Conservation (phyloP, 331 rosid genomes). For the Rosa hybrid region DNA sequence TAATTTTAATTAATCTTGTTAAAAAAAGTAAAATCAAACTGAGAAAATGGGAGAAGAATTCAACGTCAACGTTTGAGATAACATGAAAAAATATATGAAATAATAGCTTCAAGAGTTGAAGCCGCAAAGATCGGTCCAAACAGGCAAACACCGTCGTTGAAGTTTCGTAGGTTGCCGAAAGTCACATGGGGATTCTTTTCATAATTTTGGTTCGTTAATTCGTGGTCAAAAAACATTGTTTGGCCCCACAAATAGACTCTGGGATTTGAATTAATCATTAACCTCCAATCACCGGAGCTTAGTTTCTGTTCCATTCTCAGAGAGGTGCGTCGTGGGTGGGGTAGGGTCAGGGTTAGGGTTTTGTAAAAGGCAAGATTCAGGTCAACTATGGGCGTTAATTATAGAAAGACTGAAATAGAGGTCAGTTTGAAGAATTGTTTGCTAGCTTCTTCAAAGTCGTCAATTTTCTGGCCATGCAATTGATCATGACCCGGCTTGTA, state of each 20-base stretch:
- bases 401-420: background rate
- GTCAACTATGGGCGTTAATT: conserved; percentile 7
- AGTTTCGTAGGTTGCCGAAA: conserved; percentile 52
- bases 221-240: conserved; percentile 50
- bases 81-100: conserved; percentile 32
- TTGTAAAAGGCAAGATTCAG: background rate
- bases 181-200: conserved; percentile 41
- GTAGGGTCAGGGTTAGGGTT: background rate
- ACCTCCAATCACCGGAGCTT: background rate
- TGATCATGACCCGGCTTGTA: background rate
- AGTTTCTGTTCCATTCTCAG: background rate
- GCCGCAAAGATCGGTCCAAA: conserved; percentile 66
- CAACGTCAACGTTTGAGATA: conserved; percentile 62
- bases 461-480: background rate
- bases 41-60: conserved; percentile 50
- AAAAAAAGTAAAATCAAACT: background rate
- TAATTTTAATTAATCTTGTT: background rate
- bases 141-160: conserved; percentile 41
- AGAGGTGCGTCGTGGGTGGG: conserved; percentile 1
- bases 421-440: conserved; percentile 19
- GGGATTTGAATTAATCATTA: background rate
- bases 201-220: conserved; percentile 3
- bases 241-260: background rate
- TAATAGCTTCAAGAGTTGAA: conserved; percentile 23
- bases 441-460: background rate